Base-by-base conservation (phyloP, 208 protist species). In the Zelonia costaricensis region DNA sequence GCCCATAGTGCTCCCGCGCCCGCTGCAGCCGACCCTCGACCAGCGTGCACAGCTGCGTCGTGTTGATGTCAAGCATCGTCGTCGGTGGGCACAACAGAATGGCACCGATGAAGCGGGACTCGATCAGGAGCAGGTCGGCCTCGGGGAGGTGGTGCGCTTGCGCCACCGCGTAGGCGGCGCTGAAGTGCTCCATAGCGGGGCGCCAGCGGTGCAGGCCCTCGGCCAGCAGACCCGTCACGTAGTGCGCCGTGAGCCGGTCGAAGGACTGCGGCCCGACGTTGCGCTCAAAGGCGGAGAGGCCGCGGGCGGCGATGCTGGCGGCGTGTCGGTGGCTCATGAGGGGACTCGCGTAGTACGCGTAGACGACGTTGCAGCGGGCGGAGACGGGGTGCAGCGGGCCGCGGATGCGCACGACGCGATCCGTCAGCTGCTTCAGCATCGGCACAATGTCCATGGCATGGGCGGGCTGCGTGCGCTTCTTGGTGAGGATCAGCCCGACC, bases 381-480 rank as follows among this genome's bases (percentile, higher is more conserved):
- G 74, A 59, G 46, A 83, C 43, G 40, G 81, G 69, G 62, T 88
- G 81, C 56, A 88, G 53, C 2, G 81, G 76, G 4, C 81, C 81
- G 22, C 54, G 51, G 18, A 64, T 53, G 20, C 54, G 71, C 46
- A 71, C 70, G 25, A 82, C 58, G 3, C 74, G 69, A 31, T 69
- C 56, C 15, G 69, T 56, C 64, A 73, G 68, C 54, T 70, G 62
- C 40, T 67, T 67, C 64, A 88, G 59, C 67, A 76, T 60, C 0
- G 52, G 25, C 22, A 59, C 43, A 40, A 67, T 69, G 27, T 80
- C 70, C 9, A 55, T 45, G 36, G 35, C 47, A 35, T 77, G 68
- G 8, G 40, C 40, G 2, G 81, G 81, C 43, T 79, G 52, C 16
- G 55, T 47, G 35, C 54, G 65, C n/a, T 49, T 63, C 48, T 80